phyloP scores from a whole-genome alignment of 345 rosid genomes.

The Isatis tinctoria region DNA sequence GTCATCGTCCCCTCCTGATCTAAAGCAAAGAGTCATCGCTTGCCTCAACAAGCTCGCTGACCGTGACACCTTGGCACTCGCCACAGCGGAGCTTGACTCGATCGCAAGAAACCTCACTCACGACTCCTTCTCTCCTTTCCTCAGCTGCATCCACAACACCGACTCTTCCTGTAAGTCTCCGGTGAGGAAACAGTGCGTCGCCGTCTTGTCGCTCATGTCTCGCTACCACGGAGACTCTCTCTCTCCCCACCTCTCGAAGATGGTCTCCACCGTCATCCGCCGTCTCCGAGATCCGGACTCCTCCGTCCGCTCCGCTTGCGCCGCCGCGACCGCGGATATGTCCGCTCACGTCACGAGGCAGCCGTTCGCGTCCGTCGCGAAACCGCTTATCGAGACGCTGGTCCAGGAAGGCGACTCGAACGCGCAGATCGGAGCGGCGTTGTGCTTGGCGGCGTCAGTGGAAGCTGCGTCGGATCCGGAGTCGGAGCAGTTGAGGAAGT shows the following conservation, averaged over 20 bases:
- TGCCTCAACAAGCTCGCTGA: slow-evolving; percentile 93
- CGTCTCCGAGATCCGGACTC: slow-evolving; percentile 93
- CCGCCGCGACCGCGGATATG: slow-evolving; percentile 67
- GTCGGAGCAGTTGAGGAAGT: slow-evolving; percentile 58
- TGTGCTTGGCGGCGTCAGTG: slow-evolving; percentile 82
- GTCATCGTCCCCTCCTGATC: slow-evolving; percentile 42
- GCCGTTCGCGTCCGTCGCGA: slow-evolving; percentile 56
- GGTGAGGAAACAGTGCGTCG: slow-evolving; percentile 82
- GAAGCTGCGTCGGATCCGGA: slow-evolving; percentile 77
- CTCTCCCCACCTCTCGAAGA: slow-evolving; percentile 70
- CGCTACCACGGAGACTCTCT: slow-evolving; percentile 68
- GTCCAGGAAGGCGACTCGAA: slow-evolving; percentile 64
- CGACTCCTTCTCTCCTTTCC: slow-evolving; percentile 68
- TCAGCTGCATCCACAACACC: slow-evolving; percentile 68
- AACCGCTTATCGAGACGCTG: slow-evolving; percentile 65
- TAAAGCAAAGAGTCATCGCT: slow-evolving; percentile 64
- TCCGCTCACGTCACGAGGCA: slow-evolving; percentile 57
- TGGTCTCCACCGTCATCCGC: slow-evolving; percentile 74
- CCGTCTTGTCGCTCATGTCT: slow-evolving; percentile 60
- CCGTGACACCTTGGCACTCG: slow-evolving; percentile 80
- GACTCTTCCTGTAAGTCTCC: slow-evolving; percentile 74
- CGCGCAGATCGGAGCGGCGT: slow-evolving; percentile 86
- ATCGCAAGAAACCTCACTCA: slow-evolving; percentile 60
- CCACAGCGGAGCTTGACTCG: slow-evolving; percentile 77
- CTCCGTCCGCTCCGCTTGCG: slow-evolving; percentile 82